Percentiles rank a stretch among this genome's conserved stretches.
Conservation (phyloP, 495 filamentous ascomycete genomes). For the Penicillium simplicissimum region DNA sequence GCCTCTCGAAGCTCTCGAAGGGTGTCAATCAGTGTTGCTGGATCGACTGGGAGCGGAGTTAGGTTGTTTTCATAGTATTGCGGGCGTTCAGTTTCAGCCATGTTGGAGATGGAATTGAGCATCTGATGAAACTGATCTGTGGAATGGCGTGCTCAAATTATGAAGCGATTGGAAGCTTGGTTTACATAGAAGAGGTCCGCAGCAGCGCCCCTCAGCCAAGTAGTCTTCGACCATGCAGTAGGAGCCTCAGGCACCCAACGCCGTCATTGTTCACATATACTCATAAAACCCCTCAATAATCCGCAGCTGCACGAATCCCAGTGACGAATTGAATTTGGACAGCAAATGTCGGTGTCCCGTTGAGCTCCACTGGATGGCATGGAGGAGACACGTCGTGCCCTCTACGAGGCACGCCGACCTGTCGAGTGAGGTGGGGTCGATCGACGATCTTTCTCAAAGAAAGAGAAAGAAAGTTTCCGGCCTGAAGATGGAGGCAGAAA, state of each 20-base stretch:
- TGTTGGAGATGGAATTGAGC: conserved; percentile 5
- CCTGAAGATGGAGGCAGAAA: neutral
- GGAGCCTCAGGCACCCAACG: neutral
- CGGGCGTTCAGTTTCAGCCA: conserved; percentile 26
- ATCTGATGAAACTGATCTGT: neutral
- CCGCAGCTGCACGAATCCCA: neutral
- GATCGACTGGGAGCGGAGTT: conserved; percentile 17
- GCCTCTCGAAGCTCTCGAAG: conserved; percentile 33
- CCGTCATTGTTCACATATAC: conserved; percentile 7
- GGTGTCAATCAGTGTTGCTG: conserved; percentile 15
- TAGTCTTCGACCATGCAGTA: neutral
- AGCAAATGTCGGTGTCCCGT: conserved; percentile 15
- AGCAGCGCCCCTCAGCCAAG: neutral
- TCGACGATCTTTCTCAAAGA: conserved; percentile 10
- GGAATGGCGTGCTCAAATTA: conserved; percentile 20
- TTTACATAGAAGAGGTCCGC: neutral
- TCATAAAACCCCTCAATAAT: neutral
- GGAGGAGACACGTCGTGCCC: conserved; percentile 7
- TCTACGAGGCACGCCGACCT: neutral
- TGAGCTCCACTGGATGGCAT: conserved; percentile 14
- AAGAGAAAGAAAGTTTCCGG: neutral
- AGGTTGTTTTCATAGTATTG: conserved; percentile 32
- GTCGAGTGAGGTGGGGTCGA: conserved; percentile 11
- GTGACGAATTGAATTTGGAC: neutral
- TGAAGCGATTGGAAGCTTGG: conserved; percentile 5